Conservation (phyloP, 495 filamentous ascomycete genomes). For the Penicillium malachiteum region DNA sequence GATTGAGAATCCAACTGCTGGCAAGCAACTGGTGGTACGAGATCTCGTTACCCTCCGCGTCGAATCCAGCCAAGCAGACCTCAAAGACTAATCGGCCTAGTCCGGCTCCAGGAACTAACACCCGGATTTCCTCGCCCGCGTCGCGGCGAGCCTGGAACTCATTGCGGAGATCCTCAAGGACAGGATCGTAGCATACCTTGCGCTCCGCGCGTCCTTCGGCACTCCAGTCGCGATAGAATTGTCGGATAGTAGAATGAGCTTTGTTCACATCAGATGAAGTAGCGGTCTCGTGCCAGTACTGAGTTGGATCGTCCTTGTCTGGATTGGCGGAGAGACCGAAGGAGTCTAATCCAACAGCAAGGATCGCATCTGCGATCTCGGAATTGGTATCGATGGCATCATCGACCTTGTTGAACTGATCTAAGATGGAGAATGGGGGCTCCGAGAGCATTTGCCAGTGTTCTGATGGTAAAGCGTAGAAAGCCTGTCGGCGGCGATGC, state of each 20-base stretch:
- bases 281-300: constrained; percentile 64
- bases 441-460: constrained; percentile 80
- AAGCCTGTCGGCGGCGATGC: constrained; percentile 81
- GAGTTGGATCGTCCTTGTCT: constrained; percentile 29
- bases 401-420: constrained; percentile 74
- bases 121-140: constrained; percentile 46
- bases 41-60: constrained; percentile 89
- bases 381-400: constrained; percentile 88
- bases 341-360: constrained; percentile 60
- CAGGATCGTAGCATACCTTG: constrained; percentile 68
- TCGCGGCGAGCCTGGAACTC: constrained; percentile 47
- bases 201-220: constrained; percentile 72
- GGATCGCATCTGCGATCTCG: constrained; percentile 74
- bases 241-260: constrained; percentile 82
- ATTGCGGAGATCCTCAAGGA: constrained; percentile 59
- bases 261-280: constrained; percentile 78
- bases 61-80: constrained; percentile 70
- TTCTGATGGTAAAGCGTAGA: constrained; percentile 81
- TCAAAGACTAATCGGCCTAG: constrained; percentile 87
- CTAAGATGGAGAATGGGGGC: constrained; percentile 77
- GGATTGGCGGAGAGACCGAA: constrained; percentile 54
- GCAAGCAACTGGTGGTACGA: constrained; percentile 90
- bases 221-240: constrained; percentile 96
- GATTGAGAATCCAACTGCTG: constrained; percentile 84
- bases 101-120: constrained; percentile 88